These are phyloP conservation scores for Daedaleopsis sinensis DNA, from an alignment of 768 basidiomycete species.

Conservation along the genomic window DNA sequence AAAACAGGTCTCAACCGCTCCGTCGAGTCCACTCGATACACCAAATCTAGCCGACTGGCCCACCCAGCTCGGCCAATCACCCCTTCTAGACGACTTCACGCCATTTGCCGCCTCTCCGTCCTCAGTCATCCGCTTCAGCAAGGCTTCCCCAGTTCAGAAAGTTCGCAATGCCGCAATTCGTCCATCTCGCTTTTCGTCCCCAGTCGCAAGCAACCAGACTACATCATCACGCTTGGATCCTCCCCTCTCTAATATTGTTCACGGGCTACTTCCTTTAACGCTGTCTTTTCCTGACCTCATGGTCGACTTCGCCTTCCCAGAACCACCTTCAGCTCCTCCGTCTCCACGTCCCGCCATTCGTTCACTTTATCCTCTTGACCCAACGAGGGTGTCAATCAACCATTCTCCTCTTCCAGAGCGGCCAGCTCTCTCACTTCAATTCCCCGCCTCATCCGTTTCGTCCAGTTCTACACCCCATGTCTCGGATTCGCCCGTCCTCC, in stretches of 20 bases:
- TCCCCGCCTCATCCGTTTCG: not conserved
- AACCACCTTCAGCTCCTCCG: constrained; percentile 12
- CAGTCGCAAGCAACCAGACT: not conserved
- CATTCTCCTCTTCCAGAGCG: constrained; percentile 10
- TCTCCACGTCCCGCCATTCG: constrained; percentile 1
- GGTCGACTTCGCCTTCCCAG: constrained; percentile 11
- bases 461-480: constrained; percentile 11
- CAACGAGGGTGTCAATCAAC: not conserved
- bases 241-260: constrained; percentile 14
- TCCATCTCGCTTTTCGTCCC: not conserved
- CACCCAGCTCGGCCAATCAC: not conserved
- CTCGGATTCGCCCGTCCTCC: constrained; percentile 30
- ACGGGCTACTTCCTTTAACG: constrained; percentile 21
- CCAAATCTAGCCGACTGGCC: constrained; percentile 14
- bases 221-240: constrained; percentile 17
- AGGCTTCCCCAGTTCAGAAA: not conserved
- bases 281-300: constrained; percentile 17
- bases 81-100: not conserved
- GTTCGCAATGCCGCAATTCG: not conserved
- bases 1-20: constrained; percentile 9
- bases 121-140: not conserved
- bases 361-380: not conserved
- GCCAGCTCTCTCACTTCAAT: not conserved
- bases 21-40: constrained; percentile 16
- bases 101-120: not conserved